Conservation (phyloP, 441 rosid genomes). For the Croton setiger region DNA sequence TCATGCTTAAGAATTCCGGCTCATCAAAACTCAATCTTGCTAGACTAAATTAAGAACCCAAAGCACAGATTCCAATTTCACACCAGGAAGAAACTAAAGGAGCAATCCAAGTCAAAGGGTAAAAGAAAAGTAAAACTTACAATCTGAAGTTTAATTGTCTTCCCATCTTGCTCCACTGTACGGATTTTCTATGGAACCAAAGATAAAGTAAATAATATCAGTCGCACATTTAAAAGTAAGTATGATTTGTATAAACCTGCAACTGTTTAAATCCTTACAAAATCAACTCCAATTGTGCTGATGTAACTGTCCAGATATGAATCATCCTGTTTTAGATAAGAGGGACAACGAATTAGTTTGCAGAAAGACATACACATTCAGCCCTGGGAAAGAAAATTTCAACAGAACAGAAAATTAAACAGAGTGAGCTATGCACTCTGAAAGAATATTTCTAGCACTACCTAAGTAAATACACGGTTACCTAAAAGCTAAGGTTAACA, state of each 20-base stretch:
- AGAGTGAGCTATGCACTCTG: neutral
- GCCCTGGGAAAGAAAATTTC: neutral
- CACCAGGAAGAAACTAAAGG: neutral
- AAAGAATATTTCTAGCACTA: neutral
- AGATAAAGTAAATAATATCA: slow-evolving; percentile 2
- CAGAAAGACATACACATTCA: neutral
- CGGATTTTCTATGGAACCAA: slow-evolving; percentile 64
- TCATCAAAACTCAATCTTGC: neutral
- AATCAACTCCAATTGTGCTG: slow-evolving; percentile 88
- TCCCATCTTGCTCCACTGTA: slow-evolving; percentile 94
- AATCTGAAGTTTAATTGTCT: slow-evolving; percentile 89
- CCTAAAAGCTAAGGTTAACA: neutral
- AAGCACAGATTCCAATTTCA: neutral
- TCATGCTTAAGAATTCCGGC: neutral
- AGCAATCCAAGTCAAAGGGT: neutral
- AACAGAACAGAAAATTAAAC: neutral
- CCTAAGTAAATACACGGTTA: neutral
- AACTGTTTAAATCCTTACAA: slow-evolving; percentile 42
- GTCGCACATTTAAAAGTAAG: neutral
- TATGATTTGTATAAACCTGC: neutral
- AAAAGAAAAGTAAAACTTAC: slow-evolving; percentile 36
- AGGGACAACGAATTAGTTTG: slow-evolving; percentile 10
- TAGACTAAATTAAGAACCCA: neutral
- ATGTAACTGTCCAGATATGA: slow-evolving; percentile 85
- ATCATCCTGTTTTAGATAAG: slow-evolving; percentile 52